These are phyloP conservation scores for Angomonas desouzai DNA, from an alignment of 208 protist species.

Conservation along the genomic window DNA sequence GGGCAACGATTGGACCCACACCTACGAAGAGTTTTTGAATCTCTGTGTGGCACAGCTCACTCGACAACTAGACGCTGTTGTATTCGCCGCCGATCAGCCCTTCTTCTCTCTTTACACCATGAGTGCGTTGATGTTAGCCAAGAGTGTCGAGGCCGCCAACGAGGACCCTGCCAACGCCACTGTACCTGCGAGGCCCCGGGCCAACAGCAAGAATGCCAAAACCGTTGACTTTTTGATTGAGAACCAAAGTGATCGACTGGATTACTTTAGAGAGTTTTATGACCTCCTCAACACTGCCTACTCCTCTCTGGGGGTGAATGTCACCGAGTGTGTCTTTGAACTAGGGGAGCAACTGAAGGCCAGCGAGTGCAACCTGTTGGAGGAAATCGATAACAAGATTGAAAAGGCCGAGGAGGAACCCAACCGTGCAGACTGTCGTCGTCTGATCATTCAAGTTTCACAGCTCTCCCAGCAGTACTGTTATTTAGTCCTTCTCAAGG, in stretches of 20 bases:
- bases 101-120: slow-evolving; percentile 4
- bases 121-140: background rate
- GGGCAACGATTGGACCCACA: slow-evolving; percentile 1
- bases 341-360: background rate
- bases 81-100: slow-evolving; percentile 8
- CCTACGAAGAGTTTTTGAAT: slow-evolving; percentile 16
- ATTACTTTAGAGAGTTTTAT: slow-evolving; percentile 28
- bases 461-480: slow-evolving; percentile 53
- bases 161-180: background rate
- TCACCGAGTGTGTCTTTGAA: slow-evolving; percentile 10
- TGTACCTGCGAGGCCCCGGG: background rate
- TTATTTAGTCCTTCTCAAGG: slow-evolving; percentile 56
- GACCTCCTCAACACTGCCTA: slow-evolving; percentile 11
- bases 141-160: slow-evolving; percentile 3
- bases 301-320: slow-evolving; percentile 13
- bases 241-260: slow-evolving; percentile 12
- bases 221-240: background rate
- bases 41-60: background rate
- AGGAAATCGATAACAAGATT: slow-evolving; percentile 19
- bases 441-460: slow-evolving; percentile 16
- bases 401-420: slow-evolving; percentile 20
- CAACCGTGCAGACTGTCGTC: slow-evolving; percentile 12
- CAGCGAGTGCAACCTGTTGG: slow-evolving; percentile 6
- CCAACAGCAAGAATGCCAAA: background rate
- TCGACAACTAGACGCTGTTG: background rate